Evolutionary conservation across 2,329 filamentous ascomycete genomes (phyloP).

Genomic region (Xylariaceae sp.): DNA sequence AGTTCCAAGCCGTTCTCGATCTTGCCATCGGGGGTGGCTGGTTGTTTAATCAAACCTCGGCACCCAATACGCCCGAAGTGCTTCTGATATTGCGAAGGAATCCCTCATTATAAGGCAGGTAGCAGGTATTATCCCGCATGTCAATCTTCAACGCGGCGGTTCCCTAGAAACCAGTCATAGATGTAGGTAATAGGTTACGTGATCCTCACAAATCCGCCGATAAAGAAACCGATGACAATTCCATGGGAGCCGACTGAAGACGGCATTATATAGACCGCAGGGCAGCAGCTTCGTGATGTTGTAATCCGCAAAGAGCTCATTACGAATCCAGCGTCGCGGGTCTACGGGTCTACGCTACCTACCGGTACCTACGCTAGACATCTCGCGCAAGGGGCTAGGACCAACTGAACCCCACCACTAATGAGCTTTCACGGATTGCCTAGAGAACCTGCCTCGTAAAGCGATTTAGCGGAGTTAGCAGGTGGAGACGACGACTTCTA

Average conservation of each 20-base stretch:
- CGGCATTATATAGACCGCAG: background rate
- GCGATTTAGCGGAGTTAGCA: background rate
- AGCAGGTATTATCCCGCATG: background rate
- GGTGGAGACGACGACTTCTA: background rate
- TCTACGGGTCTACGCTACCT: background rate
- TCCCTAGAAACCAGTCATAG: background rate
- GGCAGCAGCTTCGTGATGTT: background rate
- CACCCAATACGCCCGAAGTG: background rate
- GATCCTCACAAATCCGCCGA: background rate
- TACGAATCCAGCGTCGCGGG: slow-evolving; percentile 2
- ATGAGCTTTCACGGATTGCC: background rate
- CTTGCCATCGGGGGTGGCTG: background rate
- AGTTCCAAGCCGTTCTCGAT: background rate
- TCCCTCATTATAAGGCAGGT: background rate
- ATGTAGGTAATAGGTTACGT: too few species aligned
- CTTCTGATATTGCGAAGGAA: background rate
- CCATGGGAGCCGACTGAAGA: background rate
- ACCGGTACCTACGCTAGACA: background rate
- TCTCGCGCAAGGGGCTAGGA: slow-evolving; percentile 1
- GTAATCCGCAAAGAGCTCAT: background rate
- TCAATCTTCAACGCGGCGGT: background rate
- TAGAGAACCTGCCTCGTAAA: background rate
- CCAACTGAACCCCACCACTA: background rate
- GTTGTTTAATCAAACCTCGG: background rate
- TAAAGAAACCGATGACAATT: background rate